Evolutionary conservation across 257 asterid species (phyloP), one percentile per base, ranked within the genome.

Genomic region (Petrea volubilis): DNA sequence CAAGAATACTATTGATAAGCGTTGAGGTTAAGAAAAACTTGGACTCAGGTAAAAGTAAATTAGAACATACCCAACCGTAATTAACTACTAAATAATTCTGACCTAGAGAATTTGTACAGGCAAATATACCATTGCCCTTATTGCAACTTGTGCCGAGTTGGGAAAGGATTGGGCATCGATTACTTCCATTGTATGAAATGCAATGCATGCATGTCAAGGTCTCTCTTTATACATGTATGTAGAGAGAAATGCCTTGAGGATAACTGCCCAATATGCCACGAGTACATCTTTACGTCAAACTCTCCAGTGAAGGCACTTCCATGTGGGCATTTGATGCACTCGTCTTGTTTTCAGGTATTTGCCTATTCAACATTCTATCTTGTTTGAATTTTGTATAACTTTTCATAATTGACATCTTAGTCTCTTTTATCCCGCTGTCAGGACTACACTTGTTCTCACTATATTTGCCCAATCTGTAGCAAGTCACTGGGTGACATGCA

Each of bases 271-370:
- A 90, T 92, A 53, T 92, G 96, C 85, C 94, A 85, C 15, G 98
- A 90, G 55, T 88, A 85, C 66, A 85, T 92, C 27, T 92, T 92
- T 58, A 90, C 95, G 2, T 92, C 97, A 11, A 75, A 79, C 79
- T 57, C 94, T 78, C 96, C 98, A 0, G 88, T 88, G 44, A 92
- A 92, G 81, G 85, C 81, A 61, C 95, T 92, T 71, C 92, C 92
- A 44, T 92, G 98, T 74, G 97, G 97, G 58, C 98, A 92, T 83
- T 72, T 79, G 62, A 92, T 92, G 97, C 98, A 92, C 83, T 92
- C 98, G 2, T 66, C 88, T 78, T 92, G 97, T 81, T 92, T 88
- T 83, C 86, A 86, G 95, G 98, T 92, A 73, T 60, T 51, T 43
- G n/a, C 27, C 74, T 59, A 63, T 49, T 62, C 13, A n/a, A 20